Percentiles rank a stretch among this genome's conserved stretches.
phyloP scores from a whole-genome alignment of 495 filamentous ascomycete genomes.

The Xylaria nigripes region DNA sequence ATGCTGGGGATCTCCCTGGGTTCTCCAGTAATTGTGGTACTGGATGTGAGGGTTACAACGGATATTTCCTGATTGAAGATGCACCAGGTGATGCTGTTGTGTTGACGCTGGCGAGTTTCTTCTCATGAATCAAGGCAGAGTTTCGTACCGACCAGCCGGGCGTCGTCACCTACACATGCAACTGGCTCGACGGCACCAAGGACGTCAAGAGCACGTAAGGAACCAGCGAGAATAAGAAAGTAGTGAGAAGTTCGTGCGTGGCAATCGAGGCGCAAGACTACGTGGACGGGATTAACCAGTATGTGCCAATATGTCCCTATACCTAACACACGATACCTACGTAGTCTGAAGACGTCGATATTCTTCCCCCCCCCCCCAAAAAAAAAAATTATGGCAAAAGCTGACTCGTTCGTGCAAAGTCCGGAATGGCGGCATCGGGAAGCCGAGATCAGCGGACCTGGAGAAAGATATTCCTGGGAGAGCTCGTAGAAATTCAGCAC shows the following conservation, averaged over 20 bases:
- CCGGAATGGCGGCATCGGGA: slow-evolving; percentile 61
- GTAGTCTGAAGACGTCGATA: too few relatives aligned
- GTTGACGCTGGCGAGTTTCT: slow-evolving; percentile 47
- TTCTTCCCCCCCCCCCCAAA: too few relatives aligned
- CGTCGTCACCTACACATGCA: slow-evolving; percentile 64
- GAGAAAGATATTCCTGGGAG: slow-evolving; percentile 38
- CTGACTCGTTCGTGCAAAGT: slow-evolving; percentile 23
- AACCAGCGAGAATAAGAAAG: slow-evolving; percentile 36
- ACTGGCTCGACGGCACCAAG: slow-evolving; percentile 57
- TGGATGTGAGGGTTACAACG: slow-evolving; percentile 71
- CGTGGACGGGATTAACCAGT: slow-evolving; percentile 72
- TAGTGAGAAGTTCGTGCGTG: slow-evolving; percentile 50
- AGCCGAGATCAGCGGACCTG: slow-evolving; percentile 52
- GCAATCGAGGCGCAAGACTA: slow-evolving; percentile 61
- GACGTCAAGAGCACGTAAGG: slow-evolving; percentile 56
- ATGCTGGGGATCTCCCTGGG: slow-evolving; percentile 45
- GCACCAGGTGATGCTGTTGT: slow-evolving; percentile 51
- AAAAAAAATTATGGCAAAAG: background rate
- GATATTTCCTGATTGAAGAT: slow-evolving; percentile 63
- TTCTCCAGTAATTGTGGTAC: slow-evolving; percentile 61
- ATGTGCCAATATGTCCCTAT: slow-evolving; percentile 13
- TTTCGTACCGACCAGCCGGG: slow-evolving; percentile 62
- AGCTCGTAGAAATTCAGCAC: slow-evolving; percentile 43
- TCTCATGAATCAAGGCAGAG: slow-evolving; percentile 61
- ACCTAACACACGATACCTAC: too few relatives aligned